phyloP scores from a whole-genome alignment of 495 filamentous ascomycete species.

The Aspergillus biplanus region DNA sequence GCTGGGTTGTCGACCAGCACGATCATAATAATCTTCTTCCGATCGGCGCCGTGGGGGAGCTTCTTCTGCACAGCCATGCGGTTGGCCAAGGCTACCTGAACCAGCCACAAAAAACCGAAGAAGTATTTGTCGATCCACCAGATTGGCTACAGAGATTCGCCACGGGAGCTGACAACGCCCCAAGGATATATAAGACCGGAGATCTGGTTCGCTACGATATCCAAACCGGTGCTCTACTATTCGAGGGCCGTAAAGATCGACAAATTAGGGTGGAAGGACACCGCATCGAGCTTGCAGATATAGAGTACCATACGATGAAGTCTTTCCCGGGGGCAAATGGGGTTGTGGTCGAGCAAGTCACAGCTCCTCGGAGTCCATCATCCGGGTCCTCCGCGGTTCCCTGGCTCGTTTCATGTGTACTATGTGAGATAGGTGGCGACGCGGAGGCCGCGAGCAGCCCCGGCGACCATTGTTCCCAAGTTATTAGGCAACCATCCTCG shows the following conservation, averaged over 20 bases:
- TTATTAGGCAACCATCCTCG: background rate
- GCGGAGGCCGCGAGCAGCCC: no score
- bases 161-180: background rate
- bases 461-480: background rate
- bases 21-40: conserved; percentile 31
- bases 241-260: conserved; percentile 44
- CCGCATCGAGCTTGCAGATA: conserved; percentile 48
- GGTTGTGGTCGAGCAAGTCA: conserved; percentile 11
- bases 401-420: background rate
- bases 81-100: conserved; percentile 25
- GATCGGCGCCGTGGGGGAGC: conserved; percentile 35
- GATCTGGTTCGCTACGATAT: conserved; percentile 38
- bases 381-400: background rate
- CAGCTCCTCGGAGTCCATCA: background rate
- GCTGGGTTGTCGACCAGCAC: conserved; percentile 33
- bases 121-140: background rate
- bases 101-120: background rate
- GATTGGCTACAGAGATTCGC: background rate
- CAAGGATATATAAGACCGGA: conserved; percentile 55
- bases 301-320: conserved; percentile 29
- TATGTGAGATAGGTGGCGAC: background rate
- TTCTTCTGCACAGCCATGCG: conserved; percentile 32
- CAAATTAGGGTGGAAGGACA: conserved; percentile 49
- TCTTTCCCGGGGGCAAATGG: conserved; percentile 8
- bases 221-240: conserved; percentile 44